A percentile compares a stretch with the other conserved stretches of the same genome.
phyloP scores from a whole-genome alignment of 139 green algal species.

The Yamagishiella unicocca region DNA sequence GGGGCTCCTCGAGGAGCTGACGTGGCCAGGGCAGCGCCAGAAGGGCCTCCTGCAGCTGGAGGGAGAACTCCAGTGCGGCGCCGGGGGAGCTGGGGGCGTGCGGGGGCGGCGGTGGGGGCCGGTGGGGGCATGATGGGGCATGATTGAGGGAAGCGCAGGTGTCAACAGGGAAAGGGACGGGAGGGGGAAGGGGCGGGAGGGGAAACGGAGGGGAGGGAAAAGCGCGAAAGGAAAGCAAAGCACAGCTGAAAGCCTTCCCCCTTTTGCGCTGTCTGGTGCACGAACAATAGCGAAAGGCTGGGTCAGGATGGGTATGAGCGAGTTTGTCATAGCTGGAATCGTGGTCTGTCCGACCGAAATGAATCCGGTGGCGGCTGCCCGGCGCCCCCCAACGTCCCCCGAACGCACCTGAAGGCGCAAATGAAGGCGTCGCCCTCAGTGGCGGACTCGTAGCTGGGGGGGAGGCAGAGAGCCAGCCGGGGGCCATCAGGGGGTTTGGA shows the following conservation, averaged over 20 bases:
- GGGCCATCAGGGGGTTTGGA: not conserved
- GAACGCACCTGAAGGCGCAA: not conserved
- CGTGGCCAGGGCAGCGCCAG: not conserved
- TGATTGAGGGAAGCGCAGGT: not conserved
- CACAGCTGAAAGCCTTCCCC: too few species aligned
- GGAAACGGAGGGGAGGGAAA: not conserved
- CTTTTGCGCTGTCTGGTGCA: too few species aligned
- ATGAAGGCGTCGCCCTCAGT: conserved; percentile 25
- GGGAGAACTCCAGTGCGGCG: not conserved
- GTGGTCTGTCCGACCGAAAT: too few species aligned
- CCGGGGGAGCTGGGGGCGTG: not conserved
- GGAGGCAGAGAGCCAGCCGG: not conserved
- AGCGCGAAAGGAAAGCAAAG: not conserved
- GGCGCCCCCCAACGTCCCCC: not conserved
- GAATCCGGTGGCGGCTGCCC: not conserved
- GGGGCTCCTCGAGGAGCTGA: not conserved
- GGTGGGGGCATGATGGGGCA: not conserved
- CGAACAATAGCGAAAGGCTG: not conserved
- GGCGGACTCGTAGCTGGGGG: not conserved
- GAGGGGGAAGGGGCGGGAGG: not conserved
- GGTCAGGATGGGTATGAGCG: not conserved
- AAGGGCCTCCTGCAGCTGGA: conserved; percentile 13
- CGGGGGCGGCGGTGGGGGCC: too few species aligned
- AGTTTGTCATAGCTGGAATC: too few species aligned
- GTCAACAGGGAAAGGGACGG: not conserved